Evolutionary conservation across 805 yeast genomes (phyloP), one percentile per base, ranked within the genome.

Genomic region (Nakazawaea ishiwadae): DNA sequence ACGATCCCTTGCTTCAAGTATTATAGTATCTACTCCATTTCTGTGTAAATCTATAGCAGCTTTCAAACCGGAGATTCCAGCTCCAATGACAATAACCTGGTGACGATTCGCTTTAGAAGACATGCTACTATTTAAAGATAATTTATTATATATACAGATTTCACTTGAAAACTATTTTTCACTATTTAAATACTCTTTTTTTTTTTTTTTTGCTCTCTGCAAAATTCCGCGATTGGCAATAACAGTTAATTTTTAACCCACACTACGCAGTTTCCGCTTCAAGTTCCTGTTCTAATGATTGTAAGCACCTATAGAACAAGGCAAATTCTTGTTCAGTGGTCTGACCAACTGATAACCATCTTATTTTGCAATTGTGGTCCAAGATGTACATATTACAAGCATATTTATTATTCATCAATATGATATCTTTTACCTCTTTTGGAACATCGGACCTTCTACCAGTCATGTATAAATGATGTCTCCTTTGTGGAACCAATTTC

Each of bases 261-360:
- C n/a, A n/a, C n/a, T n/a, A n/a, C n/a, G n/a, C n/a, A n/a, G n/a
- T 14, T 31, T 7, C 23, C 14, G 35, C 24, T 10, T 19, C 32
- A 6, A 36, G 24, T 48, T 81, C 90, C 44, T 60, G 71, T 46
- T 72, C 73, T 21, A 85, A 53, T 0, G 84, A 84, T 20, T 63
- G 63, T 1, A 84, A 80, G 27, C 81, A 73, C 51, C 75, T 78
- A 85, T 89, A 82, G 42, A 86, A 59, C 12, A 76, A 63, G 14
- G 66, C 66, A 36, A 66, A 63, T 50, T 93, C 99, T 26, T 73
- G 72, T n/a, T 72, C 77, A 12, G 71, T 69, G 1, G 96, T 83
- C 30, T 73, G 75, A 2, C 98, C 99, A 51, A 95, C 78, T 4
- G 88, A 85, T 18, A 88, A 89, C 98, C 98, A 91, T 51, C 98